phyloP scores from a whole-genome alignment of 768 basidiomycete species.

The Xerocomellus dryophilus region DNA sequence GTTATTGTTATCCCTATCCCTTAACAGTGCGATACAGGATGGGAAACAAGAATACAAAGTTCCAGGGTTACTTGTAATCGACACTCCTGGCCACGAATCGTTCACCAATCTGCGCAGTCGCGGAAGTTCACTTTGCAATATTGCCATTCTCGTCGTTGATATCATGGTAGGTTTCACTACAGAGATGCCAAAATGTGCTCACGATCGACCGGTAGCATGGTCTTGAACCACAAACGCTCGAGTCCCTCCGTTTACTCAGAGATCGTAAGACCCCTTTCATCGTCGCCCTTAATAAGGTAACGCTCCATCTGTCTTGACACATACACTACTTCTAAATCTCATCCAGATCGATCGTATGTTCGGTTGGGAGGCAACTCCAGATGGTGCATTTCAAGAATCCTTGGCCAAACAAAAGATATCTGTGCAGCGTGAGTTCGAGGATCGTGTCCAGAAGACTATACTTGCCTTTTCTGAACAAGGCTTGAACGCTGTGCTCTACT shows the following conservation, averaged over 20 bases:
- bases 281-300: constrained; percentile 93
- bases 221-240: constrained; percentile 95
- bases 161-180: constrained; percentile 68
- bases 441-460: constrained; percentile 79
- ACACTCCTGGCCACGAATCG: constrained; percentile 98
- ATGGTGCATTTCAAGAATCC: constrained; percentile 90
- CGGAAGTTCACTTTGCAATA: constrained; percentile 96
- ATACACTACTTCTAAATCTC: constrained; percentile 6
- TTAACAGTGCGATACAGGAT: constrained; percentile 45
- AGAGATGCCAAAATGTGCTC: background rate
- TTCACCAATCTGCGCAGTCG: constrained; percentile 96
- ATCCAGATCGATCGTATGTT: constrained; percentile 94
- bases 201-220: constrained; percentile 65
- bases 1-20: background rate
- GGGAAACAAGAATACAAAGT: constrained; percentile 90
- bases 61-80: constrained; percentile 93
- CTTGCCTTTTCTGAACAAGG: constrained; percentile 98
- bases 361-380: constrained; percentile 87
- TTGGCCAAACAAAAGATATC: constrained; percentile 74
- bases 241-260: constrained; percentile 87
- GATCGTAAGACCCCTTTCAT: constrained; percentile 98
- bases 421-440: constrained; percentile 90
- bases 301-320: background rate
- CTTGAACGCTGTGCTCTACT: constrained; percentile 91
- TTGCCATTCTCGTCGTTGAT: constrained; percentile 97